Evolutionary conservation across 768 basidiomycete species (phyloP), one percentile per base, ranked within the genome.

Genomic region (Suillus sp.): DNA sequence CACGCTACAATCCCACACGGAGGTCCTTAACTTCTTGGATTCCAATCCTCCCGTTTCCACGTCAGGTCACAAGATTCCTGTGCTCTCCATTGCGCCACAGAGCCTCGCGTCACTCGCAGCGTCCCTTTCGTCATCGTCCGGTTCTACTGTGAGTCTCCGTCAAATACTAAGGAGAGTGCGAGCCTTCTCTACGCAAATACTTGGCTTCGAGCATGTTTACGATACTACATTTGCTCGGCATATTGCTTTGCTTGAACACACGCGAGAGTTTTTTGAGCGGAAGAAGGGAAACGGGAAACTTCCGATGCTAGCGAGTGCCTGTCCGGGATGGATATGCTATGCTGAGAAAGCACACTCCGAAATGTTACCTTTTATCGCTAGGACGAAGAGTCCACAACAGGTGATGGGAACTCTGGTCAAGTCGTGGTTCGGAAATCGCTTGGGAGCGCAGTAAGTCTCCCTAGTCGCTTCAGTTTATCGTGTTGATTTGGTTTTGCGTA

Each of bases 311-410:
- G 90, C 95, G 4, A 95, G 94, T 68, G 94, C 97, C 18, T 99
- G 97, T 78, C 97, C 97, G 0, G 97, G 97, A 18, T 99, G 97
- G 97, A 91, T 99, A 62, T 99, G 97, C 74, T 99, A 99, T 74
- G 96, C 95, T 20, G 97, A 99, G 77, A 99, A 99, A 80, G 89
- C 96, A 1, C 96, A 97, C 70, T 83, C 89, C 3, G 95, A 96
- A 74, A 90, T 99, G 84, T 73, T 99, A 25, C 95, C 95, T 5
- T 95, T 94, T 70, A 90, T 99, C 60, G 86, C 92, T 59, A 80
- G 78, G 42, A 92, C 91, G 56, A 94, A 96, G 80, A 96, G 95
- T 72, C 92, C 95, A 32, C 96, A 98, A 73, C 95, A 94, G 70
- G 81, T 95, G 56, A 95, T 96, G 90, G 97, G 97, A 5, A 91